Evolutionary conservation across 345 rosid genomes (phyloP).

Genomic region (Moricandia moricandioides): DNA sequence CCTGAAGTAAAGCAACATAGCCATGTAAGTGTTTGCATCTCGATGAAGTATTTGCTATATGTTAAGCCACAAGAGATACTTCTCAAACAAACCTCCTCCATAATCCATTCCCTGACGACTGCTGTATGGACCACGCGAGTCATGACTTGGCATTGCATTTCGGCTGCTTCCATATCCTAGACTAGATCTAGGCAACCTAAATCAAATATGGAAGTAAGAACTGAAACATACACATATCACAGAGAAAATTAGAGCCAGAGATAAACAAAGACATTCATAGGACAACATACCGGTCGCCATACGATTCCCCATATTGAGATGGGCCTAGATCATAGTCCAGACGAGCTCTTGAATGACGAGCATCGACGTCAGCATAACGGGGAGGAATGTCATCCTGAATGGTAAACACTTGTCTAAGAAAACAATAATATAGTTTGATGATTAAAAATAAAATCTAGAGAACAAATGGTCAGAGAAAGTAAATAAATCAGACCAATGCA

Average conservation of each 20-base stretch:
- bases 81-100: constrained; percentile 58
- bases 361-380: constrained; percentile 64
- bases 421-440: background rate
- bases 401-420: background rate
- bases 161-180: constrained; percentile 81
- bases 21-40: background rate
- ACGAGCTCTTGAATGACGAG: constrained; percentile 86
- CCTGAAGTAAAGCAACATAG: constrained; percentile 49
- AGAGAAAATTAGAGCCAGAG: background rate
- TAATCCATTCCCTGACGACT: constrained; percentile 80
- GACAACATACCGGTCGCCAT: constrained; percentile 68
- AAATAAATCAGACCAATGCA: constrained; percentile 57
- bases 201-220: constrained; percentile 30
- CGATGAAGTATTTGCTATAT: background rate
- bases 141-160: constrained; percentile 70
- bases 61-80: constrained; percentile 22
- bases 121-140: constrained; percentile 72
- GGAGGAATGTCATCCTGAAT: constrained; percentile 83
- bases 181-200: constrained; percentile 75
- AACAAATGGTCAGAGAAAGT: background rate
- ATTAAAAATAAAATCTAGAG: background rate
- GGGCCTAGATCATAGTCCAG: constrained; percentile 76
- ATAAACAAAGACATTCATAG: background rate
- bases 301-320: constrained; percentile 76
- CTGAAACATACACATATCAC: background rate